Conservation (phyloP, 345 rosid species). For the Brassica rapa region DNA sequence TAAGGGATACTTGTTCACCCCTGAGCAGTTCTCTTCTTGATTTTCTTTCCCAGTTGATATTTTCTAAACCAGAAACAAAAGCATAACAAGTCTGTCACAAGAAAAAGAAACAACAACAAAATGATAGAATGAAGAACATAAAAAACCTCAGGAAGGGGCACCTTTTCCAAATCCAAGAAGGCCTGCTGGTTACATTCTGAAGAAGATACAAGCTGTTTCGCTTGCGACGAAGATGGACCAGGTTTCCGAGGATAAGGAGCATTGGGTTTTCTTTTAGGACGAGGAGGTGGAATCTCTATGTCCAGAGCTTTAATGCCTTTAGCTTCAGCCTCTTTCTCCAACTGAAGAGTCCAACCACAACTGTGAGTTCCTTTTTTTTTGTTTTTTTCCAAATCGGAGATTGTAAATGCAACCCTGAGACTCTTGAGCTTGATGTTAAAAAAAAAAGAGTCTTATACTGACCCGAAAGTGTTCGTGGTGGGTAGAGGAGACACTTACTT, state of each 20-base stretch:
- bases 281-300: slow-evolving; percentile 97
- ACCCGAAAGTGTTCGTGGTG: slow-evolving; percentile 26
- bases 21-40: slow-evolving; percentile 72
- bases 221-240: slow-evolving; percentile 45
- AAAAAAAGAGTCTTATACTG: slow-evolving; percentile 20
- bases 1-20: slow-evolving; percentile 49
- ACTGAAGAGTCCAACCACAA: slow-evolving; percentile 43
- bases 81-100: slow-evolving; percentile 20
- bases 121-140: background rate
- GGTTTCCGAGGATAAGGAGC: slow-evolving; percentile 94
- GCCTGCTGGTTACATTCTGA: slow-evolving; percentile 44
- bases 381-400: slow-evolving; percentile 1
- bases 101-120: background rate
- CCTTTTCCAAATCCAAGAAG: slow-evolving; percentile 63
- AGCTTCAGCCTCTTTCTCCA: slow-evolving; percentile 93
- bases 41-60: slow-evolving; percentile 51
- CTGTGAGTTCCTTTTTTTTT: background rate
- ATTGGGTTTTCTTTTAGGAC: slow-evolving; percentile 91
- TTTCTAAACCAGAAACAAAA: slow-evolving; percentile 46
- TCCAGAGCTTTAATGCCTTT: slow-evolving; percentile 87
- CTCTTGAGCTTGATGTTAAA: slow-evolving; percentile 6
- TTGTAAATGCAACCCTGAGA: slow-evolving; percentile 31
- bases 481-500: slow-evolving; percentile 30
- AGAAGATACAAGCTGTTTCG: slow-evolving; percentile 46
- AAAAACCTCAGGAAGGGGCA: slow-evolving; percentile 61